These are phyloP conservation scores for Fusarium phyllophilum DNA, from an alignment of 2,329 filamentous ascomycete genomes.

Conservation along the genomic window DNA sequence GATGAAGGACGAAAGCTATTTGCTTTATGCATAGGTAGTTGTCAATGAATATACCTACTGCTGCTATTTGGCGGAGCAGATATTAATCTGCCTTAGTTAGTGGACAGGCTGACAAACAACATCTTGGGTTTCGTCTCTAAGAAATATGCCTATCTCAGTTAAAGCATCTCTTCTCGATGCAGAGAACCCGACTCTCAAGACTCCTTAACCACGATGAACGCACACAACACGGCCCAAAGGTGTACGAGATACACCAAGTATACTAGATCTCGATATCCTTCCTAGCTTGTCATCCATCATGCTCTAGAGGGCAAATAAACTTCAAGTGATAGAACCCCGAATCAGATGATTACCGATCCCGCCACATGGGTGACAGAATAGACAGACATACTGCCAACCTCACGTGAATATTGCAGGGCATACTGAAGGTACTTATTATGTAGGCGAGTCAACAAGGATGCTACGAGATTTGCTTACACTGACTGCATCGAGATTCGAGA, in stretches of 20 bases:
- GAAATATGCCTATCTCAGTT: background rate
- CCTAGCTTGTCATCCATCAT: background rate
- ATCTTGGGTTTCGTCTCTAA: background rate
- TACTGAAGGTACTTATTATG: background rate
- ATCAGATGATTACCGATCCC: no score
- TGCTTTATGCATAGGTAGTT: background rate
- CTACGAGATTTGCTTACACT: background rate
- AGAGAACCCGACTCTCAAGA: background rate
- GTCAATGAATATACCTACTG: background rate
- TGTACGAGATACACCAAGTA: no score
- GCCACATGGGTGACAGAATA: background rate
- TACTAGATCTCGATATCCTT: background rate
- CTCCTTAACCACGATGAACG: background rate
- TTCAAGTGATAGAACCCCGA: no score
- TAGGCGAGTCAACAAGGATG: background rate
- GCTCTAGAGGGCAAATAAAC: background rate
- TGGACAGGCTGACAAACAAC: background rate
- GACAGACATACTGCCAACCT: background rate
- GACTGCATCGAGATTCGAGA: background rate
- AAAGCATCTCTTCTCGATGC: background rate
- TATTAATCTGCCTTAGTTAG: background rate
- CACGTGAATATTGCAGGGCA: background rate
- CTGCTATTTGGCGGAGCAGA: background rate
- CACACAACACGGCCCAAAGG: background rate
- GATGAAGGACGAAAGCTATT: background rate